A percentile compares a stretch with the other conserved stretches of the same genome.
These are phyloP conservation scores for Globisporangium ultimum DNA, from an alignment of 352 stramenopile genomes.

Conservation along the genomic window DNA sequence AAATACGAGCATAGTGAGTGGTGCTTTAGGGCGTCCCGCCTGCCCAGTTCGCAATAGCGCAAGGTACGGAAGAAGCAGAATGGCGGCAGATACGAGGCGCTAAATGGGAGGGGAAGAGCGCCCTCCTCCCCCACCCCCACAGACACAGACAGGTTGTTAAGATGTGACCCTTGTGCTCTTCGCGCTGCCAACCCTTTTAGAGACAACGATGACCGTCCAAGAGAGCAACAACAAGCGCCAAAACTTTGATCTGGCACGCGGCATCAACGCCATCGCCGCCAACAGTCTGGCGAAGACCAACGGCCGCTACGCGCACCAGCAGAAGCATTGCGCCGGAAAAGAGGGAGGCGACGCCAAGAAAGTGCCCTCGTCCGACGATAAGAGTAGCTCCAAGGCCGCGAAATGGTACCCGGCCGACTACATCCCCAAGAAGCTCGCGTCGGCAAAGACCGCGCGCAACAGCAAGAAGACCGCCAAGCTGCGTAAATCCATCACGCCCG, in stretches of 20 bases:
- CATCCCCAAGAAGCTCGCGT: slow-evolving; percentile 68
- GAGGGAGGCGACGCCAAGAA: slow-evolving; percentile 67
- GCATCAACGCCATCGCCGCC: slow-evolving; percentile 75
- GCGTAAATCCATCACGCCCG: slow-evolving; percentile 94
- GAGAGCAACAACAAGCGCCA: slow-evolving; percentile 23
- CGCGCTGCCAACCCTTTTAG: too few species aligned
- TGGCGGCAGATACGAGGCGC: too few species aligned
- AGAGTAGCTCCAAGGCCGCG: slow-evolving; percentile 32
- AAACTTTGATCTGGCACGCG: slow-evolving; percentile 69
- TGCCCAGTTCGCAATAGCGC: too few species aligned
- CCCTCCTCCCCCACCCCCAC: too few species aligned
- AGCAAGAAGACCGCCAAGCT: slow-evolving; percentile 92
- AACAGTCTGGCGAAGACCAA: slow-evolving; percentile 67
- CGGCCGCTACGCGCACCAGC: slow-evolving; percentile 35
- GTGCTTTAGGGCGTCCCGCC: neutral
- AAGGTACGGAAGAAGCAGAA: too few species aligned
- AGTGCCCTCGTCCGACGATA: slow-evolving; percentile 16
- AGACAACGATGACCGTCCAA: slow-evolving; percentile 9
- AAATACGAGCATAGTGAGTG: neutral
- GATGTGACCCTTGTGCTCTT: too few species aligned
- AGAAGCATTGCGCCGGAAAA: slow-evolving; percentile 24
- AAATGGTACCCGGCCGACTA: slow-evolving; percentile 81
- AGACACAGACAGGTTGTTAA: neutral
- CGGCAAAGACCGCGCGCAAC: slow-evolving; percentile 77
- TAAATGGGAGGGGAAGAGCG: too few species aligned